Evolutionary conservation across 1,284 basidiomycete genomes (phyloP), one percentile per base, ranked within the genome.

Genomic region (Cerrena zonata): DNA sequence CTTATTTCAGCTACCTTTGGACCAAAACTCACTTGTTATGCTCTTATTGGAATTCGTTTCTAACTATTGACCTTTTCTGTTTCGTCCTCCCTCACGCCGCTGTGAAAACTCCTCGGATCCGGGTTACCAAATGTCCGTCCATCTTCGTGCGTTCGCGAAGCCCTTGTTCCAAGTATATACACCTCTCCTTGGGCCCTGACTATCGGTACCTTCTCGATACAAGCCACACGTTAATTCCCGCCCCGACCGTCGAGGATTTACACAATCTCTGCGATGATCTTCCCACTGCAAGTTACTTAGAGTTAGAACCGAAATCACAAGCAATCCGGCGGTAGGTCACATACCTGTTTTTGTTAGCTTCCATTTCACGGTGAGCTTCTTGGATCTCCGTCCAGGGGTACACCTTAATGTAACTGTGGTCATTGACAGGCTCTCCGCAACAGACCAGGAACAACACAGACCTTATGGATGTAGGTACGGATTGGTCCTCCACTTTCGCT

Each of bases 281-380:
- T 63, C 22, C 49, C 64, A 30, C 65, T 65, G 52, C 19, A 11
- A 45, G 27, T 21, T 45, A 51, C 36, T 49, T 24, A 18, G 41
- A 18, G 37, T 26, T 42, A 18, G 26, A n/a, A n/a, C n/a, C n/a
- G 19, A 24, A 23, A 37, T 15, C 11, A 22, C 15, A 5, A 24
- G 26, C 22, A 42, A 51, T 21, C 25, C 22, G 38, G 37, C 25
- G 22, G 24, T 25, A 39, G 37, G n/a, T 10, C n/a, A 59, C 63
- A 50, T 43, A 76, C 84, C 73, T 79, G 59, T 81, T 96, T 64
- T 82, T 84, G 65, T 94, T 90, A 40, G 74, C 83, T 62, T 88
- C 84, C 89, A 97, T 94, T 69, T 90, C 87, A 53, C 80, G 76
- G 58, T 94, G 92, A 1, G 92, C 94, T 44, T 83, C 80, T 58